These are phyloP conservation scores for Waitea zeae DNA, from an alignment of 1,284 basidiomycete species.

Conservation along the genomic window DNA sequence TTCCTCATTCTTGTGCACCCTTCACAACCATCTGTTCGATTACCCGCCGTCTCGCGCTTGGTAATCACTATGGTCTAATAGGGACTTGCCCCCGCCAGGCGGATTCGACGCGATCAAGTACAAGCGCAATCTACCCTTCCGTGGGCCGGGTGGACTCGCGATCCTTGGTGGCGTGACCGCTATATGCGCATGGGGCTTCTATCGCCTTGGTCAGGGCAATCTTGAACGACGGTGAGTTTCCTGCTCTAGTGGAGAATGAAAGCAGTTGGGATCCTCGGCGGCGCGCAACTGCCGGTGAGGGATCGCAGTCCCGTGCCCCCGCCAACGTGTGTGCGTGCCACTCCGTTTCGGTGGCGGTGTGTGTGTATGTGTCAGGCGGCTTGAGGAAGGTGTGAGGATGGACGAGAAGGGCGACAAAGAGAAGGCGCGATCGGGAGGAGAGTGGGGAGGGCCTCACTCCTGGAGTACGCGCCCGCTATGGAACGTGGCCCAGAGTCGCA, in stretches of 20 bases:
- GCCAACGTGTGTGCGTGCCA: too few relatives aligned
- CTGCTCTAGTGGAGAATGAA: conserved; percentile 3
- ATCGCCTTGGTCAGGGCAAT: conserved; percentile 79
- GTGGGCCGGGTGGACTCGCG: conserved; percentile 78
- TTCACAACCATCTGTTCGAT: not conserved
- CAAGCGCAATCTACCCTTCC: conserved; percentile 89
- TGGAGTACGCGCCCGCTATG: too few relatives aligned
- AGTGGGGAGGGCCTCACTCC: too few relatives aligned
- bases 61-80: conserved; percentile 18
- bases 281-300: too few relatives aligned
- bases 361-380: too few relatives aligned
- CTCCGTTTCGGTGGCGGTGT: too few relatives aligned
- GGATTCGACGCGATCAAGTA: conserved; percentile 91
- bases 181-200: conserved; percentile 88
- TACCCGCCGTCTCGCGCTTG: not conserved
- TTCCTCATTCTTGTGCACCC: not conserved
- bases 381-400: too few relatives aligned
- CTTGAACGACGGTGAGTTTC: conserved; percentile 74
- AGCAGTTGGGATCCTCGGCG: too few relatives aligned
- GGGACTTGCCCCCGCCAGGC: conserved; percentile 90
- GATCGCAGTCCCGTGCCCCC: too few relatives aligned
- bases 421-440: too few relatives aligned
- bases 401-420: too few relatives aligned
- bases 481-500: too few relatives aligned
- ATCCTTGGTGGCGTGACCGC: conserved; percentile 77